These are phyloP conservation scores for Teratosphaeria viscida DNA, from an alignment of 2,329 filamentous ascomycete species.

Conservation along the genomic window DNA sequence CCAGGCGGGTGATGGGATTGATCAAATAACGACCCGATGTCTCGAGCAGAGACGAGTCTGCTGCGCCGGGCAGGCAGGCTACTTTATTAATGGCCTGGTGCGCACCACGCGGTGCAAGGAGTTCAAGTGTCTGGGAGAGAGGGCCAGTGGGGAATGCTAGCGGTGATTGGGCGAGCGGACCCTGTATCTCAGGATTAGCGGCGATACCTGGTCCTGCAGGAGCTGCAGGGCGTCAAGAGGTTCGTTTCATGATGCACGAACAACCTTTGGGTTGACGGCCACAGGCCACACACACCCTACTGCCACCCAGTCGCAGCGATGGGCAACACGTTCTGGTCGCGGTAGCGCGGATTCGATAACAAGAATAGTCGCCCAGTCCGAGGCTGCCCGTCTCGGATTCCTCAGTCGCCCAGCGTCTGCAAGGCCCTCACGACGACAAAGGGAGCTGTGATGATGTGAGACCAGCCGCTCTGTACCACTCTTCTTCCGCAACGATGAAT, in stretches of 20 bases:
- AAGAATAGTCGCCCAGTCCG: background rate
- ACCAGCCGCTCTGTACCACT: constrained; percentile 2
- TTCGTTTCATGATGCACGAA: constrained; percentile 5
- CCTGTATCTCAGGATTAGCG: background rate
- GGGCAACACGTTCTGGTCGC: constrained; percentile 6
- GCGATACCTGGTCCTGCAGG: background rate
- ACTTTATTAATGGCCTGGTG: constrained; percentile 1
- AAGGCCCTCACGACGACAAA: background rate
- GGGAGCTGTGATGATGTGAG: background rate
- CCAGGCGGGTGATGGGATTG: background rate
- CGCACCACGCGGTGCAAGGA: constrained; percentile 1
- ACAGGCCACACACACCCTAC: constrained; percentile 5
- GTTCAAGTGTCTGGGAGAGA: background rate
- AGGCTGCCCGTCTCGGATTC: background rate
- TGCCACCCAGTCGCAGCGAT: constrained; percentile 2
- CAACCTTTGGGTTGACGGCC: constrained; percentile 2
- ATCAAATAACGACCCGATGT: background rate
- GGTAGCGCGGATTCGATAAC: constrained; percentile 1
- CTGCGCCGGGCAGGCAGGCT: background rate
- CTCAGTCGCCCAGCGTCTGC: background rate
- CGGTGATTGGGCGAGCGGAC: background rate
- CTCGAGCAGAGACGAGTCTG: background rate
- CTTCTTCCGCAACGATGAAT: background rate
- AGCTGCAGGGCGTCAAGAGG: constrained; percentile 7
- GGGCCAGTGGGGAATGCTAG: background rate